Evolutionary conservation across 495 filamentous ascomycete genomes (phyloP).

Genomic region (Neurospora sp.): DNA sequence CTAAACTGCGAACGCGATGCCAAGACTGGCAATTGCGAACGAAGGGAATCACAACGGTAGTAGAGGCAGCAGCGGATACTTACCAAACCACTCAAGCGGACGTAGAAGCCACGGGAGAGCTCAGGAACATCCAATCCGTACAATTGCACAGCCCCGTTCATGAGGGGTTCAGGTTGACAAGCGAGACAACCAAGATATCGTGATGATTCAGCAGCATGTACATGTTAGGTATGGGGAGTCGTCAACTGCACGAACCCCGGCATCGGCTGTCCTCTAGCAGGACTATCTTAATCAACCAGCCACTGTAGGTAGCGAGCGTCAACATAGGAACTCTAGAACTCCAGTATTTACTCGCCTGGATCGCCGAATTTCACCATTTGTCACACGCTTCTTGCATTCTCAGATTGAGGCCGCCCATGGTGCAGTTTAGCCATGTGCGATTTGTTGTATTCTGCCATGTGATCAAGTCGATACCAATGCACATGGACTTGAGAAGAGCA

Average conservation of each 20-base stretch:
- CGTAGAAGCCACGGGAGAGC: neutral
- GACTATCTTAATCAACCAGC: neutral
- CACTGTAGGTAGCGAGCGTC: neutral
- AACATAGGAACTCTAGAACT: neutral
- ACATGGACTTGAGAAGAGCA: neutral
- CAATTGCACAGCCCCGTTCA: constrained; percentile 3
- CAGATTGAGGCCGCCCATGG: neutral
- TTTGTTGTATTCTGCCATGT: neutral
- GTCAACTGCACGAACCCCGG: neutral
- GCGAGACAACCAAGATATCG: neutral
- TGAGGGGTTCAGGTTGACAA: neutral
- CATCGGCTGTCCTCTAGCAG: neutral
- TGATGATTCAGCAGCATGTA: neutral
- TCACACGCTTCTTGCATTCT: neutral
- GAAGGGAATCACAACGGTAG: neutral
- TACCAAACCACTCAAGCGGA: neutral
- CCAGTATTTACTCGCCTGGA: neutral
- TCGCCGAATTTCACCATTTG: neutral
- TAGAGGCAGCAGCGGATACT: neutral
- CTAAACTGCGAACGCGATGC: neutral
- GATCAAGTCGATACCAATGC: neutral
- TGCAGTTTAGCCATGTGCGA: no score
- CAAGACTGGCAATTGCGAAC: neutral
- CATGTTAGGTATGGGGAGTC: neutral
- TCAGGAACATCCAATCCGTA: neutral